A percentile compares a stretch with the other conserved stretches of the same genome.
Conservation (phyloP, 2,329 filamentous ascomycete species). For the Scytalidium lignicola region DNA sequence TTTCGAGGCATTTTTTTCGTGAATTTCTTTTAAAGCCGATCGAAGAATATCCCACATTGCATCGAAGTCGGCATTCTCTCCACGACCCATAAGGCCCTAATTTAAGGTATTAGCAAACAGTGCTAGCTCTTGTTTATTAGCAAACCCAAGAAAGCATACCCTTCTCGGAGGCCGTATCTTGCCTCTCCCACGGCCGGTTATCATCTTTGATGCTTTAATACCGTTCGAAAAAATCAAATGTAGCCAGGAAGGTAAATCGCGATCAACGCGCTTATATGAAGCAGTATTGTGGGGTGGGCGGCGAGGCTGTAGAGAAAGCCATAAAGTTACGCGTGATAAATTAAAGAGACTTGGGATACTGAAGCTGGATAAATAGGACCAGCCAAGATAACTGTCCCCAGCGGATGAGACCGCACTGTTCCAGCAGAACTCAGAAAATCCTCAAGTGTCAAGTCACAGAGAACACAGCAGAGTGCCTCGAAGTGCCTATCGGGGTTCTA, state of each 20-base stretch:
- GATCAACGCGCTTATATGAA: background rate
- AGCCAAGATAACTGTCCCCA: background rate
- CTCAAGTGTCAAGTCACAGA: background rate
- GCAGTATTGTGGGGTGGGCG: background rate
- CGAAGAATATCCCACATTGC: slow-evolving; percentile 73
- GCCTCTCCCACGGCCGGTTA: slow-evolving; percentile 45
- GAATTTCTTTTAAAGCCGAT: slow-evolving; percentile 78
- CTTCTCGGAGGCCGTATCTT: slow-evolving; percentile 64
- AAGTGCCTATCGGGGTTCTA: background rate
- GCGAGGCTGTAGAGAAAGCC: background rate
- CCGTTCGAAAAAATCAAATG: no score
- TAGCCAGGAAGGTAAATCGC: background rate
- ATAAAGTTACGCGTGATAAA: background rate
- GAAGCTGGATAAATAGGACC: background rate
- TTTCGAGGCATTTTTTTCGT: slow-evolving; percentile 82
- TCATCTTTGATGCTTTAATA: slow-evolving; percentile 32
- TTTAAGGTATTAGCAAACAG: background rate
- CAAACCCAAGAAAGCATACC: slow-evolving; percentile 41
- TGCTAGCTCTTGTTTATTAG: no score
- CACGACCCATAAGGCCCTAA: slow-evolving; percentile 47
- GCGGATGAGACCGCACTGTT: no score
- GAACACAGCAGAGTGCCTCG: background rate
- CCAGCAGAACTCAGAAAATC: background rate
- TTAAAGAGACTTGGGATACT: background rate
- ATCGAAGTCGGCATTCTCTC: slow-evolving; percentile 74